Conservation (phyloP, 2,329 filamentous ascomycete genomes). For the Paecilomyces sp. region DNA sequence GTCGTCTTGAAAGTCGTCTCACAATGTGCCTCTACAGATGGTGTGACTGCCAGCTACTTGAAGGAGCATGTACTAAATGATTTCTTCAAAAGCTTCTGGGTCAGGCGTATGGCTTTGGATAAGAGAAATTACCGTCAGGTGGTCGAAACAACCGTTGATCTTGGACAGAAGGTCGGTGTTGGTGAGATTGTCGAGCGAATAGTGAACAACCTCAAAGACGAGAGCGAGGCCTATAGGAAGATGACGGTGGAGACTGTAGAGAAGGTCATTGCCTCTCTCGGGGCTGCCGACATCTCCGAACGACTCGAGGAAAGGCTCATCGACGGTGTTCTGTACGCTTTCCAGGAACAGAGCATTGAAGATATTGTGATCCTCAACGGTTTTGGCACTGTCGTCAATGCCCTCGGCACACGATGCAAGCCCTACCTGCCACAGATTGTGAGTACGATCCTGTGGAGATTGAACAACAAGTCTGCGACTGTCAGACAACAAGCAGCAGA, state of each 20-base stretch:
- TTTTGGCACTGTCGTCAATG: constrained; percentile 95
- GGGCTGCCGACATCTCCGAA: constrained; percentile 88
- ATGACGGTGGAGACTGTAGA: constrained; percentile 99
- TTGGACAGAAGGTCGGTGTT: constrained; percentile 95
- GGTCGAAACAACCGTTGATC: constrained; percentile 93
- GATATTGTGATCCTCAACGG: constrained; percentile 95
- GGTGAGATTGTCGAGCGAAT: constrained; percentile 91
- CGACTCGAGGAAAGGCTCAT: constrained; percentile 88
- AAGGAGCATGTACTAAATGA: constrained; percentile 93
- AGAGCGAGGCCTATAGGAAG: constrained; percentile 95
- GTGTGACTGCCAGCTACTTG: constrained; percentile 88
- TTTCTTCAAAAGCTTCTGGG: constrained; percentile 99
- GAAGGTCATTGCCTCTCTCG: constrained; percentile 88
- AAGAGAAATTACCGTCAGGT: constrained; percentile 97
- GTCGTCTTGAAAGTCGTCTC: constrained; percentile 96
- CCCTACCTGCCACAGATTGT: constrained; percentile 95
- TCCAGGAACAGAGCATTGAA: constrained; percentile 96
- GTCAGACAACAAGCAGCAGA: constrained; percentile 96
- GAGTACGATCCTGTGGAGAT: constrained; percentile 87
- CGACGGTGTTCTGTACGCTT: constrained; percentile 89
- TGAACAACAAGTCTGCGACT: constrained; percentile 97
- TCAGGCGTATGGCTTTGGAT: constrained; percentile 90
- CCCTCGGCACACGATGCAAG: constrained; percentile 87
- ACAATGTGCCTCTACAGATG: constrained; percentile 88
- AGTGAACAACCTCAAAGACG: constrained; percentile 93